phyloP scores from a whole-genome alignment of 169 alveolate genomes.

The Plasmodium gaboni region DNA sequence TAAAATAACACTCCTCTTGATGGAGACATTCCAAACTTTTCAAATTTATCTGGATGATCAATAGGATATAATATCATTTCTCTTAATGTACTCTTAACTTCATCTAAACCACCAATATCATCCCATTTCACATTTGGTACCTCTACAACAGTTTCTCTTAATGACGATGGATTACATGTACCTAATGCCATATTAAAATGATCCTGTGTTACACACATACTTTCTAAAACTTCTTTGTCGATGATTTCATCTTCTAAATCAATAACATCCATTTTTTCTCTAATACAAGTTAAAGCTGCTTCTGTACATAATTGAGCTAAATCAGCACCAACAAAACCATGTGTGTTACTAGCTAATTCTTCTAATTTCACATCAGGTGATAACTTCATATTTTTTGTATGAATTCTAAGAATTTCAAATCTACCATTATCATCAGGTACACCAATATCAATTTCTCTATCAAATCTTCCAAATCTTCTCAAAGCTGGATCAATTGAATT shows the following conservation, averaged over 20 bases:
- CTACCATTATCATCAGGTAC: slow-evolving; percentile 99
- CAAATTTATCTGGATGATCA: slow-evolving; percentile 99
- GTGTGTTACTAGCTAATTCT: slow-evolving; percentile 98
- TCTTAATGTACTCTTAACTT: slow-evolving; percentile 95
- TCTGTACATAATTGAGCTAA: slow-evolving; percentile 98
- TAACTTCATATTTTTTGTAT: slow-evolving; percentile 99
- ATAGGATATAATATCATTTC: slow-evolving; percentile 97
- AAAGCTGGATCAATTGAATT: slow-evolving; percentile 99
- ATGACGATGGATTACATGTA: slow-evolving; percentile 97
- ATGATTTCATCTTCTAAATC: slow-evolving; percentile 99
- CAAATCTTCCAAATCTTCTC: slow-evolving; percentile 99
- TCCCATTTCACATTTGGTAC: slow-evolving; percentile 99
- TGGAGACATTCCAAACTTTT: slow-evolving; percentile 98
- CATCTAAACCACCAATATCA: slow-evolving; percentile 99
- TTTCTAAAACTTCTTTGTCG: slow-evolving; percentile 98
- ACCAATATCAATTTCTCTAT: slow-evolving; percentile 99
- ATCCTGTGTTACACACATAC: slow-evolving; percentile 99
- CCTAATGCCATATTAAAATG: slow-evolving; percentile 98
- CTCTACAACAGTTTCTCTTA: slow-evolving; percentile 98
- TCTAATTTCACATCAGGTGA: slow-evolving; percentile 98
- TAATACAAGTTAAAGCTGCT: slow-evolving; percentile 98
- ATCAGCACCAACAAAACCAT: slow-evolving; percentile 99
- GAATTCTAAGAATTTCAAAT: slow-evolving; percentile 98
- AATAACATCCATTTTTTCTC: slow-evolving; percentile 99
- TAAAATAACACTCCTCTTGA: slow-evolving; percentile 99